These are phyloP conservation scores for Penicillium rolfsii DNA, from an alignment of 2,329 filamentous ascomycete species.

Conservation along the genomic window DNA sequence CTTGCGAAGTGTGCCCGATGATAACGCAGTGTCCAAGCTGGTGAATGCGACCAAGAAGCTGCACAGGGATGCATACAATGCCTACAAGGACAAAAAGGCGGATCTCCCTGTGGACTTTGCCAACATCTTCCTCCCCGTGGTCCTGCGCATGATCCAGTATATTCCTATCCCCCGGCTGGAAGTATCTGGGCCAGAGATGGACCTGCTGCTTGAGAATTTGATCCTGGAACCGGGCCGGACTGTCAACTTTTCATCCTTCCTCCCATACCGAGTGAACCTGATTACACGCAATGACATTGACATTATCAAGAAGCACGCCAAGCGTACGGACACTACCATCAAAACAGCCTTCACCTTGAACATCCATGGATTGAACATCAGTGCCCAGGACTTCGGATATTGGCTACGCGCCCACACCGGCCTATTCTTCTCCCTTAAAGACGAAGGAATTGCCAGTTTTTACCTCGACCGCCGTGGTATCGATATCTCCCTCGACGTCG, in stretches of 20 bases:
- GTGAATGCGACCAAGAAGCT: slow-evolving; percentile 69
- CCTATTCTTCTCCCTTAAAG: slow-evolving; percentile 72
- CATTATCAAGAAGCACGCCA: slow-evolving; percentile 74
- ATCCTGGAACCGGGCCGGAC: slow-evolving; percentile 86
- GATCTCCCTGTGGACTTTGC: slow-evolving; percentile 75
- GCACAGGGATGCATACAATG: slow-evolving; percentile 69
- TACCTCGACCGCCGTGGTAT: slow-evolving; percentile 83
- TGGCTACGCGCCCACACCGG: slow-evolving; percentile 76
- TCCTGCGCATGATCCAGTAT: slow-evolving; percentile 79
- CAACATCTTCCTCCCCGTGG: slow-evolving; percentile 77
- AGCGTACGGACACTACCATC: slow-evolving; percentile 65
- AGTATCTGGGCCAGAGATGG: slow-evolving; percentile 77
- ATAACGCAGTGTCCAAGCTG: slow-evolving; percentile 72
- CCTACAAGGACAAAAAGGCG: slow-evolving; percentile 65
- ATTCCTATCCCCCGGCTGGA: slow-evolving; percentile 91
- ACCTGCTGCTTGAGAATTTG: slow-evolving; percentile 86
- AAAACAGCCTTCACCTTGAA: slow-evolving; percentile 76
- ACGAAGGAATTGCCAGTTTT: slow-evolving; percentile 85
- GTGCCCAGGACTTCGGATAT: slow-evolving; percentile 86
- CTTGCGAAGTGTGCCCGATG: slow-evolving; percentile 68
- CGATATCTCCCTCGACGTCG: slow-evolving; percentile 82
- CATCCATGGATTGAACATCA: slow-evolving; percentile 78
- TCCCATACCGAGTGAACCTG: slow-evolving; percentile 80
- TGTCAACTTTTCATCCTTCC: slow-evolving; percentile 82
- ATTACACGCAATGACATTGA: slow-evolving; percentile 86